These are phyloP conservation scores for Lathyrus aphaca DNA, from an alignment of 306 rosid genomes.

Conservation along the genomic window DNA sequence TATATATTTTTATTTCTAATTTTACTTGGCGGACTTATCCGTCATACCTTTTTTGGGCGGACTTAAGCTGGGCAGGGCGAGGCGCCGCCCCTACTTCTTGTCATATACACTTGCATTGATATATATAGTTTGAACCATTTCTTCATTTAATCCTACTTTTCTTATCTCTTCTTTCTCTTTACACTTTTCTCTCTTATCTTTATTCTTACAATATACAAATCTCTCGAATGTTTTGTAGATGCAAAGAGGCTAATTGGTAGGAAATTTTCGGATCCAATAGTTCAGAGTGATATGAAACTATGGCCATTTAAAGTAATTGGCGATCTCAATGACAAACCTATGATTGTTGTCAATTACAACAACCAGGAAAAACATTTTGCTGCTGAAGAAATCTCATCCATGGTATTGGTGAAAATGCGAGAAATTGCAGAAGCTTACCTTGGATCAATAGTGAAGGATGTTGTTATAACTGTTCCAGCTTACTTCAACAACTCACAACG, in stretches of 20 bases:
- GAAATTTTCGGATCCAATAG: conserved; percentile 47
- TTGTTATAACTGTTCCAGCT: conserved; percentile 38
- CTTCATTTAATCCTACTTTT: too few species aligned
- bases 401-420: conserved; percentile 61
- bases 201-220: background rate
- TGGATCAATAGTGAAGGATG: conserved; percentile 17
- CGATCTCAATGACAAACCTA: conserved; percentile 46
- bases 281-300: conserved; percentile 52
- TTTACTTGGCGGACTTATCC: too few species aligned
- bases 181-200: too few species aligned
- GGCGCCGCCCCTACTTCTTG: too few species aligned
- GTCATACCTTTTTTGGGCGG: too few species aligned
- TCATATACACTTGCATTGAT: too few species aligned
- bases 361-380: conserved; percentile 38
- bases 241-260: conserved; percentile 72
- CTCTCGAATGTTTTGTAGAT: conserved; percentile 34
- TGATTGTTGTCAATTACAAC: conserved; percentile 44
- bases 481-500: conserved; percentile 32
- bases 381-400: conserved; percentile 58
- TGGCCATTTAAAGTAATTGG: conserved; percentile 57
- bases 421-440: conserved; percentile 64
- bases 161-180: too few species aligned
- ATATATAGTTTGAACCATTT: too few species aligned
- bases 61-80: too few species aligned
- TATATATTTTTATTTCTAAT: too few species aligned